Percentiles rank a stretch among this genome's conserved stretches.
These are phyloP conservation scores for Rhododendron griersonianum DNA, from an alignment of 148 eudicot genomes.

Conservation along the genomic window DNA sequence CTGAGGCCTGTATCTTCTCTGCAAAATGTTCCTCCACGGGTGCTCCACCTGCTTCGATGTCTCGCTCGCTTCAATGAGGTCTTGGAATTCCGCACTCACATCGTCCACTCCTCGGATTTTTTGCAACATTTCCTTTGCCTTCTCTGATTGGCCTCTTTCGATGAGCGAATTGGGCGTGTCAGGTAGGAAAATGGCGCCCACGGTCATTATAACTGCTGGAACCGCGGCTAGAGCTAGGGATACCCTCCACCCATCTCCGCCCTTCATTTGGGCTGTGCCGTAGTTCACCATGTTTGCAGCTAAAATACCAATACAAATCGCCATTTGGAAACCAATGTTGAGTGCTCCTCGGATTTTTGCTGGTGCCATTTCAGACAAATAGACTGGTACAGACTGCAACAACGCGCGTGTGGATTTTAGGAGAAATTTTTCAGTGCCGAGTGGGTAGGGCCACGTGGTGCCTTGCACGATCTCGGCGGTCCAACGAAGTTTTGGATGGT, in stretches of 20 bases:
- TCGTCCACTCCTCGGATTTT: constrained; percentile 29
- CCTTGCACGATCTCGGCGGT: no score
- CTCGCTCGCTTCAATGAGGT: constrained; percentile 21
- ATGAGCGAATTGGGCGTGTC: constrained; percentile 41
- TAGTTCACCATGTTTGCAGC: constrained; percentile 31
- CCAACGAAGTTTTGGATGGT: no score
- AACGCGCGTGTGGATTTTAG: neutral
- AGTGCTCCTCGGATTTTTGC: constrained; percentile 29
- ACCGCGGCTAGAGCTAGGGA: constrained; percentile 25
- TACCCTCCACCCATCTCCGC: constrained; percentile 26
- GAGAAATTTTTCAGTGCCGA: no score
- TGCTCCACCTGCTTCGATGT: constrained; percentile 21
- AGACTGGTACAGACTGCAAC: constrained; percentile 30
- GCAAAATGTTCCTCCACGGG: constrained; percentile 24
- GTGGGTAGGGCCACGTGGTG: no score
- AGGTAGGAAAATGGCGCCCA: constrained; percentile 21
- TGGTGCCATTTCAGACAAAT: constrained; percentile 42
- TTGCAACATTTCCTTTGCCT: constrained; percentile 17
- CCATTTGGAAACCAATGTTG: constrained; percentile 34
- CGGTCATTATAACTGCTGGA: constrained; percentile 24
- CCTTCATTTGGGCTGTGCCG: constrained; percentile 7
- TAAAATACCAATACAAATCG: constrained; percentile 23
- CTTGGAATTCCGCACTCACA: constrained; percentile 27
- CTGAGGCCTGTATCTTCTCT: constrained; percentile 27
- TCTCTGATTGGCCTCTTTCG: constrained; percentile 18